Conservation (phyloP, 768 basidiomycete species). For the Phanerochaete sordida region DNA sequence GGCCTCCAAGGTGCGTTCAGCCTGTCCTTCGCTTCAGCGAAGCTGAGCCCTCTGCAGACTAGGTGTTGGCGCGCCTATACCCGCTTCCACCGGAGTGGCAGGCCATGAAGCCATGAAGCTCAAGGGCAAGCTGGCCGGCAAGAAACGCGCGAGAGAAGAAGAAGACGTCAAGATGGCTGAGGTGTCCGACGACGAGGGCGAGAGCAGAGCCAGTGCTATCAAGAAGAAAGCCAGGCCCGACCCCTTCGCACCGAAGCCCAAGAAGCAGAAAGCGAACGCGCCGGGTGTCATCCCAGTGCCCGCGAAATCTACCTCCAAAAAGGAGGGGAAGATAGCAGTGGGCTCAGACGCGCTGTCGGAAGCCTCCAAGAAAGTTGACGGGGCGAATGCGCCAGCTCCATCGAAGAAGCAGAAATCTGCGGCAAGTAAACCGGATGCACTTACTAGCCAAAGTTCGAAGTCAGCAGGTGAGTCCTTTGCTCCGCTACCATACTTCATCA, state of each 20-base stretch:
- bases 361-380: neutral
- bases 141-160: constrained; percentile 45
- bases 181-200: constrained; percentile 47
- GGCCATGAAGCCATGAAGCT: constrained; percentile 59
- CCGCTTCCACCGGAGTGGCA: constrained; percentile 39
- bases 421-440: neutral
- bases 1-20: constrained; percentile 61
- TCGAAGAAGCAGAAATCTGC: neutral
- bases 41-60: constrained; percentile 39
- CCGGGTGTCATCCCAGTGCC: neutral
- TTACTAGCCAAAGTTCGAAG: neutral
- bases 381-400: constrained; percentile 2
- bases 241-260: constrained; percentile 42
- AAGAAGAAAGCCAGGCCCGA: constrained; percentile 60
- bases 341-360: neutral
- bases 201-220: constrained; percentile 53
- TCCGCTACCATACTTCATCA: neutral
- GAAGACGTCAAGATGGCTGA: constrained; percentile 21
- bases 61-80: constrained; percentile 68
- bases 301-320: constrained; percentile 27
- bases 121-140: constrained; percentile 52
- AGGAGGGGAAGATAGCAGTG: constrained; percentile 23
- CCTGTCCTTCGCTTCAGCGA: neutral
- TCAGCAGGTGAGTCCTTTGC: neutral
- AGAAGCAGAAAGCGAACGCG: constrained; percentile 25